Evolutionary conservation across 2,329 filamentous ascomycete genomes (phyloP).

Genomic region (Penicillium sp.): DNA sequence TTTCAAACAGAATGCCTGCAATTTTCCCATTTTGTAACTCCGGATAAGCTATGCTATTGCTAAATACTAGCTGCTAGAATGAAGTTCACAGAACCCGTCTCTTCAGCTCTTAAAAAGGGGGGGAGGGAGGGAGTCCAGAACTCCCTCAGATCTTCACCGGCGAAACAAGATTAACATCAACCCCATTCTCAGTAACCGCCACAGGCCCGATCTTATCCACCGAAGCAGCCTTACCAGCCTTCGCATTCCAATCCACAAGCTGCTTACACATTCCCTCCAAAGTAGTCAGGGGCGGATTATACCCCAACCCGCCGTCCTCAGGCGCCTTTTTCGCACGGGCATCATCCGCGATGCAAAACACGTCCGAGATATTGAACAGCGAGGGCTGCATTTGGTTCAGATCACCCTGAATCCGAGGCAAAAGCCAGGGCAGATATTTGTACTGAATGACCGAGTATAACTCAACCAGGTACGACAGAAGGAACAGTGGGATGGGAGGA

Average conservation of each 20-base stretch:
- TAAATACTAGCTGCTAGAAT: neutral
- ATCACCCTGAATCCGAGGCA: slow-evolving; percentile 31
- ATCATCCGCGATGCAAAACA: slow-evolving; percentile 36
- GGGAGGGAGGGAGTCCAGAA: too few relatives aligned
- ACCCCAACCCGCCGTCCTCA: slow-evolving; percentile 37
- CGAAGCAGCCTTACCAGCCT: slow-evolving; percentile 19
- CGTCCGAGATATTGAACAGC: slow-evolving; percentile 35
- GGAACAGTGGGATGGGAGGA: slow-evolving; percentile 30
- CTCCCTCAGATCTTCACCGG: slow-evolving; percentile 20
- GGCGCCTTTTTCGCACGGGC: slow-evolving; percentile 30
- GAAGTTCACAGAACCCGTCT: too few relatives aligned
- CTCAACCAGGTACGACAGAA: slow-evolving; percentile 39
- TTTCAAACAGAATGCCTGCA: neutral
- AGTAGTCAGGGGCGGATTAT: slow-evolving; percentile 35
- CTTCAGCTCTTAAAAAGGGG: too few relatives aligned
- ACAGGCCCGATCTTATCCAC: slow-evolving; percentile 20
- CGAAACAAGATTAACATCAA: slow-evolving; percentile 22
- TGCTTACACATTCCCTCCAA: slow-evolving; percentile 40
- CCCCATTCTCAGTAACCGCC: slow-evolving; percentile 15
- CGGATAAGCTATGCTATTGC: slow-evolving; percentile 6
- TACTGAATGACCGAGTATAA: slow-evolving; percentile 34
- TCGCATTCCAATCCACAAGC: slow-evolving; percentile 38
- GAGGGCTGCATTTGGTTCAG: slow-evolving; percentile 37
- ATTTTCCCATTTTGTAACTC: neutral
- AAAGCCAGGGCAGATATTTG: slow-evolving; percentile 28